Evolutionary conservation across 441 rosid species (phyloP).

Genomic region (Francoa sonchifolia): DNA sequence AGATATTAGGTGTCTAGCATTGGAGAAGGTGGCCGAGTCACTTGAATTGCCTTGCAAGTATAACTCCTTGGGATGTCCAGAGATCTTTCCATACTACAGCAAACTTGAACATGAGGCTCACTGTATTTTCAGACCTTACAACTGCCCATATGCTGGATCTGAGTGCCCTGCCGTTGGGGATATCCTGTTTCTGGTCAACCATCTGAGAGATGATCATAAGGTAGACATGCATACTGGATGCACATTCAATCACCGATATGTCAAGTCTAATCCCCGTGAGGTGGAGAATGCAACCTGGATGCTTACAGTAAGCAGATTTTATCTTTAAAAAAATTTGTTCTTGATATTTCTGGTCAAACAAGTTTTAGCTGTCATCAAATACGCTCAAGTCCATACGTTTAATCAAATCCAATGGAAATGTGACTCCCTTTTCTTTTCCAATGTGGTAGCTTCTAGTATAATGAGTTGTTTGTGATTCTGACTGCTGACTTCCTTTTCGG

Average conservation of each 20-base stretch:
- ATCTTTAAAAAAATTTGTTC: neutral
- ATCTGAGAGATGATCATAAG: constrained; percentile 4
- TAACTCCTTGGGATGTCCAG: neutral
- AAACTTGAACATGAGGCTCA: neutral
- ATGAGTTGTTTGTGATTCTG: neutral
- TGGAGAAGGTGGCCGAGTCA: constrained; percentile 3
- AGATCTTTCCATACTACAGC: constrained; percentile 2
- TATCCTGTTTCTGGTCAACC: constrained; percentile 2
- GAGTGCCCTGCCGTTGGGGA: constrained; percentile 1
- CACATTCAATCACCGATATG: constrained; percentile 5
- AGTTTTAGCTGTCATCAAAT: neutral
- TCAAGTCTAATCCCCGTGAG: constrained; percentile 5
- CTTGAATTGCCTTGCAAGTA: constrained; percentile 4
- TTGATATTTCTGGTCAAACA: neutral
- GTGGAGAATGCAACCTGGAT: constrained; percentile 8
- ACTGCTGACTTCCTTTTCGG: neutral
- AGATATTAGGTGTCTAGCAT: constrained; percentile 2
- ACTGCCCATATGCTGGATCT: constrained; percentile 7
- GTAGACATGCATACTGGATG: constrained; percentile 6
- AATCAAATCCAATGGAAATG: no score
- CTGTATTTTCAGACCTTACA: constrained; percentile 2
- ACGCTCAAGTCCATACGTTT: no score
- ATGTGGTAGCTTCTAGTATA: neutral
- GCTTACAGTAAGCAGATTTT: constrained; percentile 1
- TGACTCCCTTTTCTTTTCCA: no score